Evolutionary conservation across 78 protist genomes (phyloP).

Genomic region (Paulinella micropora): DNA sequence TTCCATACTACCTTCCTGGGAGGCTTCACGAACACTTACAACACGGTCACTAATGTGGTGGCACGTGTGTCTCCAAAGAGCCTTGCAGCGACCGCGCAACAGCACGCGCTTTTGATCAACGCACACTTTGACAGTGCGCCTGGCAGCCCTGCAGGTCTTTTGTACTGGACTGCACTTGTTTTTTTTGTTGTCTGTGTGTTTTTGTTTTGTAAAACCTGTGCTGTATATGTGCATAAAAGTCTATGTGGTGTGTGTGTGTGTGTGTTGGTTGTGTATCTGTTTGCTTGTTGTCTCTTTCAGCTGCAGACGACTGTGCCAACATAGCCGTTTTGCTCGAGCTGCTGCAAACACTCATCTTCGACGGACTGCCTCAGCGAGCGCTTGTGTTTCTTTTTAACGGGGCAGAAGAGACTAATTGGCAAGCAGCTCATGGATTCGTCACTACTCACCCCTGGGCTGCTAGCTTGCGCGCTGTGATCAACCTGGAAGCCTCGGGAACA

Average conservation of each 20-base stretch:
- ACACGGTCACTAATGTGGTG: conserved; percentile 5
- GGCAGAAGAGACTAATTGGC: conserved; percentile 30
- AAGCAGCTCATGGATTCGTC: conserved; percentile 30
- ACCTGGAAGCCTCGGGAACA: conserved; percentile 23
- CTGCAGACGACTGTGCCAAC: not conserved
- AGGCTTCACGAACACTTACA: conserved; percentile 2
- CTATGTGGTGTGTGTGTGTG: too few species aligned
- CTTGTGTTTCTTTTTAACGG: too few species aligned
- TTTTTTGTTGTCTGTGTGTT: too few species aligned
- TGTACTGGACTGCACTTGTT: too few species aligned
- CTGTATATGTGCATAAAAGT: too few species aligned
- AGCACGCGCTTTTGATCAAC: not conserved
- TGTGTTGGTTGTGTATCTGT: too few species aligned
- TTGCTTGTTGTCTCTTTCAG: too few species aligned
- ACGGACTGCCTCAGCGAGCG: not conserved
- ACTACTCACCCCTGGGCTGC: conserved; percentile 22
- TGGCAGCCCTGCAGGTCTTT: not conserved
- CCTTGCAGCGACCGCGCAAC: not conserved
- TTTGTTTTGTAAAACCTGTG: too few species aligned
- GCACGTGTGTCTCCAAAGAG: not conserved
- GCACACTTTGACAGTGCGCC: conserved; percentile 17
- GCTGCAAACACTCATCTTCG: not conserved
- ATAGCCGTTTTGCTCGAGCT: not conserved
- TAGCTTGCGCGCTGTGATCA: conserved; percentile 4
- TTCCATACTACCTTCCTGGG: not conserved